Evolutionary conservation across 495 filamentous ascomycete species (phyloP), one percentile per base, ranked within the genome.

Genomic region (Amniculicola lignicola): DNA sequence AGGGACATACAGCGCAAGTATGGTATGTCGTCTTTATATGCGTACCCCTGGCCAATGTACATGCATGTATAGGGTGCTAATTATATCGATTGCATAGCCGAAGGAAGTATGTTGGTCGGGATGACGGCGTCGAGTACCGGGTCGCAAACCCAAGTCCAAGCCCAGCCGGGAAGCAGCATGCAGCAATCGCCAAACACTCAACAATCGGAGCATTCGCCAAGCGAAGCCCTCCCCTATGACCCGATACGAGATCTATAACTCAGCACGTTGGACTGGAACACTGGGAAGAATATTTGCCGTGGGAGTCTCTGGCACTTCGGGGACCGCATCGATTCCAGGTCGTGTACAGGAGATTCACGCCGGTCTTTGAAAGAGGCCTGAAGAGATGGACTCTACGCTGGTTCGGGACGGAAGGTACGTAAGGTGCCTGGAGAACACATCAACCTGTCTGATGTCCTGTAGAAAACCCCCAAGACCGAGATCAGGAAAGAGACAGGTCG

Each of bases 1-100:
- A 11, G 58, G 45, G 58, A 61, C 21, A 51, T 55, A 14, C 35
- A 51, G n/a, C 39, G 58, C 14, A 61, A 51, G 36, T 61, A 61
- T 29, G 23, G 58, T 61, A 56, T n/a, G 58, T 56, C 51, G 19
- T 50, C 39, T 44, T 29, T 49, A 56, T 43, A 61, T 45, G 44
- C 28, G 15, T 16, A 33, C 45, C 45, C 51, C 35, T 48, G 42
- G 43, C 24, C 21, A 31, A 42, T 47, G 22, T 11, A 22, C 25
- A 40, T 61, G 51, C 38, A 61, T 50, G 51, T 51, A 44, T 23
- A 51, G 19, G 29, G 22, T 37, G 51, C 58, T 61, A 51, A 61
- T 54, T 36, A 45, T 55, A 51, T 39, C 42, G 49, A 43, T 31
- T 50, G 36, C 35, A 54, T 60, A 61, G 58, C 58, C 51, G 51